These are phyloP conservation scores for Dothistroma pini DNA, from an alignment of 2,329 filamentous ascomycete species.

Conservation along the genomic window DNA sequence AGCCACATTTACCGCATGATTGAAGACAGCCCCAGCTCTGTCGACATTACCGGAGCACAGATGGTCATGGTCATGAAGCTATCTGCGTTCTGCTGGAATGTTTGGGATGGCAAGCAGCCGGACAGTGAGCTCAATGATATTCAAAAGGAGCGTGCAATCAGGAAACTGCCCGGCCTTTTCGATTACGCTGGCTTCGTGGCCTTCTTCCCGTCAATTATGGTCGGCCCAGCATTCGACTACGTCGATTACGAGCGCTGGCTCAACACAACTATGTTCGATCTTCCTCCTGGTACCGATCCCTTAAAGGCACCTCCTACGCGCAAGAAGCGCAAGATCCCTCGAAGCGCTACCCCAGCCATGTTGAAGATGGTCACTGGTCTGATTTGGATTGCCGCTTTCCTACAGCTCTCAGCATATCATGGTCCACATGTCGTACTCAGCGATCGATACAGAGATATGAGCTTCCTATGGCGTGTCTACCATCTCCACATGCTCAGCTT, in stretches of 20 bases:
- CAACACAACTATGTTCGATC: conserved; percentile 89
- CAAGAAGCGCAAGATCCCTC: conserved; percentile 87
- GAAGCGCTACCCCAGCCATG: conserved; percentile 79
- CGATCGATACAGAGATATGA: conserved; percentile 63
- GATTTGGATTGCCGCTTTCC: conserved; percentile 73
- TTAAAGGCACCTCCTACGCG: conserved; percentile 79
- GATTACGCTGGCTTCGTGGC: conserved; percentile 89
- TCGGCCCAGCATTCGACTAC: conserved; percentile 90
- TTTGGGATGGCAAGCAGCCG: conserved; percentile 83
- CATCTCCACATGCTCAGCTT: conserved; percentile 80
- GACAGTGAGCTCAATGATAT: conserved; percentile 76
- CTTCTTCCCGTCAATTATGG: conserved; percentile 90
- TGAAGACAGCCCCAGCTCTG: conserved; percentile 57
- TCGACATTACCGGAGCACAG: conserved; percentile 91
- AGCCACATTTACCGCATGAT: conserved; percentile 83
- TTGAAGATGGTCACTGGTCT: conserved; percentile 71
- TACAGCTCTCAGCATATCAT: conserved; percentile 68
- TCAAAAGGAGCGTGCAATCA: conserved; percentile 77
- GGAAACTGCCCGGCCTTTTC: conserved; percentile 67
- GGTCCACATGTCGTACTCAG: conserved; percentile 60
- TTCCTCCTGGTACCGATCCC: conserved; percentile 76
- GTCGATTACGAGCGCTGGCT: conserved; percentile 90
- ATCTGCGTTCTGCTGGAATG: conserved; percentile 95
- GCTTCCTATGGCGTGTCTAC: conserved; percentile 70
- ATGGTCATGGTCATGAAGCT: conserved; percentile 99